Conservation (phyloP, 441 rosid genomes). For the Raphanus hybrid region DNA sequence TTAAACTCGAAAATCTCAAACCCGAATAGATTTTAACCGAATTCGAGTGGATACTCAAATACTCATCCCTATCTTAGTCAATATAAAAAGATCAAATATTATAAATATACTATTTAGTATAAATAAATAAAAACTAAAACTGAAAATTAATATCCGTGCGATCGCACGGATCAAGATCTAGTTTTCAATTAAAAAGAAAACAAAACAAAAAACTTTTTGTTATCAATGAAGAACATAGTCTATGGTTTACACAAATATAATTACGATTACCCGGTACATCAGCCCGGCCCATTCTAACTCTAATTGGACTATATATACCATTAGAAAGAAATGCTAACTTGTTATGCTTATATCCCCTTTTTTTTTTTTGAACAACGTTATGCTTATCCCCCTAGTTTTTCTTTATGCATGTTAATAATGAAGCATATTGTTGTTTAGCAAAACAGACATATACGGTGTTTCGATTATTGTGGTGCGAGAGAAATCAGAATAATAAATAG, state of each 20-base stretch:
- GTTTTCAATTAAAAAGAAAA: not conserved
- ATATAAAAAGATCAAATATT: no score
- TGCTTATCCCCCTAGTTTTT: not conserved
- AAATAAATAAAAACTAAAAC: no score
- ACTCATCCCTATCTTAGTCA: no score
- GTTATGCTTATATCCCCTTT: not conserved
- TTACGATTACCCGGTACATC: not conserved
- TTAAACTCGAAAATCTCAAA: no score
- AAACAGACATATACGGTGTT: not conserved
- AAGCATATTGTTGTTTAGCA: not conserved
- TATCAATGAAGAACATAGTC: not conserved
- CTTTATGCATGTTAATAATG: not conserved
- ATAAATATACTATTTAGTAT: no score
- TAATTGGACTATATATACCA: not conserved
- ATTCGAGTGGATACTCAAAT: no score
- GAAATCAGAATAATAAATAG: constrained; percentile 2
- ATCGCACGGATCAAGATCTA: no score
- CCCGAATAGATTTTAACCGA: no score
- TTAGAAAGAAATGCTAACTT: not conserved
- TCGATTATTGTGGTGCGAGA: not conserved
- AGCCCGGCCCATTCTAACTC: constrained; percentile 1
- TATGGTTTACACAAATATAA: not conserved
- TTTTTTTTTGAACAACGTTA: not conserved
- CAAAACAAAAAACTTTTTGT: not conserved
- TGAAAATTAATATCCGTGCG: no score